Base-by-base conservation (phyloP, 805 yeast species). In the Debaryomyces castellii region DNA sequence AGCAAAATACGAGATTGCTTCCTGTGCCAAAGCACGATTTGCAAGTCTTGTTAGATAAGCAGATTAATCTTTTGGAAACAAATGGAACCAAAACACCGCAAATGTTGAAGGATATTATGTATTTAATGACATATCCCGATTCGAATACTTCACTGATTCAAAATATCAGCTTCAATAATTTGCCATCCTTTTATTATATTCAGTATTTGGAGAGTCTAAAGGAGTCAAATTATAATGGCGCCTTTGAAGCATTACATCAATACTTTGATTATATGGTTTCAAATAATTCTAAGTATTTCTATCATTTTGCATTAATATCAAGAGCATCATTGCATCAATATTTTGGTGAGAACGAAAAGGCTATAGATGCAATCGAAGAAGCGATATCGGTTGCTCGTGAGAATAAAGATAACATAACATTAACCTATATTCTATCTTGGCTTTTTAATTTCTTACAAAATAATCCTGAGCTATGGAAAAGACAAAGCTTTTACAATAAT, bases 381-480 rank as follows among this genome's bases (percentile, higher is more conserved):
- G 94, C 97, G 0, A 85, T 89, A 2, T 74, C 86, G 5, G 89
- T 90, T 2, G 97, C 97, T 0, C 71, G 97, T 52, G 96, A 90
- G 55, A 84, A 85, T 54, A 83, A 83, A 50, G 96, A 91, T 61
- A 74, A 80, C 45, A 71, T 76, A 11, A 87, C 95, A 21, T 71
- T 89, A 35, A 85, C 87, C 22, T 82, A 82, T 53, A 75, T 89
- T 12, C 67, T 89, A 41, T 75, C 89, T 8, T 86, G 94, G 90
- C 69, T 89, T 1, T 81, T 82, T 52, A 78, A 83, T 50, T 87
- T 85, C 53, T 73, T 88, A 56, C 81, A 80, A 48, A 78, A 80
- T 47, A 77, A 83, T 54, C 96, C 96, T 0, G 71, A 77, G 40
- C 58, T 82, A 48, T 55, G 75, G 74, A 54, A 63, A 44, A 50